Evolutionary conservation across 2,329 filamentous ascomycete species (phyloP), one percentile per base, ranked within the genome.

Genomic region (Calonectria montana): DNA sequence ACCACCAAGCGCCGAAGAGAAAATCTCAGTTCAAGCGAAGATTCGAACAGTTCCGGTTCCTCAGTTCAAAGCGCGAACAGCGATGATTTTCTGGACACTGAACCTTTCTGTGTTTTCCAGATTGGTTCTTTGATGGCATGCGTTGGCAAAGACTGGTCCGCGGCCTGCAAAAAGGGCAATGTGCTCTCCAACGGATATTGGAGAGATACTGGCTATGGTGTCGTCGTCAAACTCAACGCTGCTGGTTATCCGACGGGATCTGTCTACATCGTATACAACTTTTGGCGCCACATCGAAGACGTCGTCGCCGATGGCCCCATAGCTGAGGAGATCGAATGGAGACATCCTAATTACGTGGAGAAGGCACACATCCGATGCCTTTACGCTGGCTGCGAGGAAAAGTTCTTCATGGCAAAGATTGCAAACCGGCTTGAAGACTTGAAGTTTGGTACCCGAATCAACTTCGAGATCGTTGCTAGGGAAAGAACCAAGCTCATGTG

Each of bases 351-450:
- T 9, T 13, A 25, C 31, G 39, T 21, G 9, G 57, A 43, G 57
- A 9, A 45, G 23, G 3, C 8, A 1, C 57, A 62, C n/a, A 29
- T 62, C 12, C 23, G 39, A 39, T 25, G 57, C n/a, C 62, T 50
- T 35, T 65, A 39, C 15, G 15, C 29, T 10, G 35, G 15, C 15
- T 43, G 63, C 16, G 8, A 18, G 1, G 15, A 27, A 1, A n/a
- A 43, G 16, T 65, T 65, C 9, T 65, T 65, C 18, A 18, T 65
- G 7, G 63, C 63, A 9, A 43, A 65, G 16, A 55, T 65, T 41
- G 31, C 63, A 18, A 16, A 65, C 25, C 27, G n/a, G n/a, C 15
- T 65, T 4, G 35, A 41, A 41, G 63, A 65, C 10, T 25, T 65
- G 21, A 31, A 16, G 21, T 3, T 9, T 15, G 9, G 4, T 2